A percentile compares a stretch with the other conserved stretches of the same genome.
These are phyloP conservation scores for Hymenoscyphus linearis DNA, from an alignment of 2,329 filamentous ascomycete species.

Conservation along the genomic window DNA sequence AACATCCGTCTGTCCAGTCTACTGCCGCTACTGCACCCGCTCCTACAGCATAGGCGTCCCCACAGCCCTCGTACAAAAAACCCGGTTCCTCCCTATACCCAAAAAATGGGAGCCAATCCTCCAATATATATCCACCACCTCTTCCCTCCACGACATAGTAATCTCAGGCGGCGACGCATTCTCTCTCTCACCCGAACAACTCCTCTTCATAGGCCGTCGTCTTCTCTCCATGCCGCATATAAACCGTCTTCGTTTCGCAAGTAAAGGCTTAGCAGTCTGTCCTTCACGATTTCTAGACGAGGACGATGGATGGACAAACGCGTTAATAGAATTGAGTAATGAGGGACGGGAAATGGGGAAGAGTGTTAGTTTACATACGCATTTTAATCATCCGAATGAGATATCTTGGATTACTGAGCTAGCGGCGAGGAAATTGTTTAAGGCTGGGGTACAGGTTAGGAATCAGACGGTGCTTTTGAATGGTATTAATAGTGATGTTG, in stretches of 20 bases:
- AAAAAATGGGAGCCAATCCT: not conserved
- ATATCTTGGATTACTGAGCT: not conserved
- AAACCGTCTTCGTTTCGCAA: not conserved
- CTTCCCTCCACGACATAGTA: not conserved
- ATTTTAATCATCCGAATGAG: not conserved
- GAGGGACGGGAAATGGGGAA: not conserved
- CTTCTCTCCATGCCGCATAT: slow-evolving; percentile 1
- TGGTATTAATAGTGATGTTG: not conserved
- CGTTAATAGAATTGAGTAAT: not conserved
- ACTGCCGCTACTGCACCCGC: not conserved
- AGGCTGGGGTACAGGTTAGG: not conserved
- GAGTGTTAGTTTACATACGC: not conserved
- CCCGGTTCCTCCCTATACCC: not conserved
- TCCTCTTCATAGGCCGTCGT: not conserved
- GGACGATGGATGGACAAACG: not conserved
- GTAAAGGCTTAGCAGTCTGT: not conserved
- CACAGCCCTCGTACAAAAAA: not conserved
- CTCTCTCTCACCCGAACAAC: not conserved
- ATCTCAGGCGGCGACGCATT: not conserved
- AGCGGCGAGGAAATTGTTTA: not conserved
- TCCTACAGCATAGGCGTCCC: not conserved
- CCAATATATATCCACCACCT: not conserved
- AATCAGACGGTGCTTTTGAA: not conserved
- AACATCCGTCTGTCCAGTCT: not conserved
- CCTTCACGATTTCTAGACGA: not conserved